phyloP scores from a whole-genome alignment of 371 early-diverging fungal species.

The Catenaria anguillulae region DNA sequence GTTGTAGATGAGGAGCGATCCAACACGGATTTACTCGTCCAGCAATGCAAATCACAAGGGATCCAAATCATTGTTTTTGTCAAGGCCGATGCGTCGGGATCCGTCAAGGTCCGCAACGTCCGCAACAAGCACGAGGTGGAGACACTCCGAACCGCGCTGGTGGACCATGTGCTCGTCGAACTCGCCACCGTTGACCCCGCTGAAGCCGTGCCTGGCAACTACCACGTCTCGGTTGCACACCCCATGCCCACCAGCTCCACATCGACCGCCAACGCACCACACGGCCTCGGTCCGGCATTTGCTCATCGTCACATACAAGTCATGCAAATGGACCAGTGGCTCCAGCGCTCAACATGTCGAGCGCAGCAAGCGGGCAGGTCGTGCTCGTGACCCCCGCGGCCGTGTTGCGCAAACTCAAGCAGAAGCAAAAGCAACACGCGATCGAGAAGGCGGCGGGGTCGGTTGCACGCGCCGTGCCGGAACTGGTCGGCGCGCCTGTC shows the following conservation, averaged over 20 bases:
- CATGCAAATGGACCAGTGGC: no score
- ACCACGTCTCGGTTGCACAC: no score
- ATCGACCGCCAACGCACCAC: no score
- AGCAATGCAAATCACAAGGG: constrained; percentile 46
- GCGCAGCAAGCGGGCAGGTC: background rate
- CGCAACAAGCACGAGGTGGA: constrained; percentile 50
- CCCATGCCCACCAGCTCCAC: no score
- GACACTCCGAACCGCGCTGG: constrained; percentile 14
- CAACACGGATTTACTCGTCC: constrained; percentile 45
- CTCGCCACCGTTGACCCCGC: background rate
- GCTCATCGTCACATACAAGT: no score
- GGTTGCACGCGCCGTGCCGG: background rate
- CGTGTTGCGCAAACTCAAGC: constrained; percentile 27
- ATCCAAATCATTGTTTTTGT: constrained; percentile 68
- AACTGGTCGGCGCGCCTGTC: background rate
- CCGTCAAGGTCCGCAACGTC: constrained; percentile 61
- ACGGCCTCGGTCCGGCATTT: no score
- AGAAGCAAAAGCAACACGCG: constrained; percentile 49
- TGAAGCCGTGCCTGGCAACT: no score
- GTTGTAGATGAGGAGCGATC: constrained; percentile 45
- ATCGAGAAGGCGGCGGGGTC: constrained; percentile 42
- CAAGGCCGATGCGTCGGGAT: constrained; percentile 32
- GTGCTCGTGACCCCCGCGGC: constrained; percentile 8
- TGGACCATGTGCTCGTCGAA: background rate
- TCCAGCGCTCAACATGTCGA: no score